phyloP scores from a whole-genome alignment of 2,329 filamentous ascomycete species.

The Exserohilum rostratum region DNA sequence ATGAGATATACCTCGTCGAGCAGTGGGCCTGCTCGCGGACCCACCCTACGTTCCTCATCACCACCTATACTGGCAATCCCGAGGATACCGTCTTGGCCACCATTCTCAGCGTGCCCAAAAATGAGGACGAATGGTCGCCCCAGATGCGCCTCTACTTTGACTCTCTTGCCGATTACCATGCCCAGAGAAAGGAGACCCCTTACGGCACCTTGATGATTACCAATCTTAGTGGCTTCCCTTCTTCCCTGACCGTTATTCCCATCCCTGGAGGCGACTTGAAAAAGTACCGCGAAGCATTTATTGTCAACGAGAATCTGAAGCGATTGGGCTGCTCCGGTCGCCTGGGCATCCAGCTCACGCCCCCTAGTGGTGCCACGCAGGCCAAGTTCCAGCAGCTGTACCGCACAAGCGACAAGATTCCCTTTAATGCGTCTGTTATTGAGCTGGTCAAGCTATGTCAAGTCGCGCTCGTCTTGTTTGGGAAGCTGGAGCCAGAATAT shows the following conservation, averaged over 20 bases:
- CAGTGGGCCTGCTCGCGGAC: constrained; percentile 95
- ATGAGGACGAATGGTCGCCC: constrained; percentile 80
- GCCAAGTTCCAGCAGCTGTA: constrained; percentile 94
- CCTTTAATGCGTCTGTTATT: constrained; percentile 77
- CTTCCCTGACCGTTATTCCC: constrained; percentile 86
- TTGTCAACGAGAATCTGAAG: constrained; percentile 94
- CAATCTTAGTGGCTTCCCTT: constrained; percentile 90
- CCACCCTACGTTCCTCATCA: constrained; percentile 89
- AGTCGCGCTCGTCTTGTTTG: constrained; percentile 84
- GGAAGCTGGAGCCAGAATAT: constrained; percentile 84
- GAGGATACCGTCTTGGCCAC: constrained; percentile 79
- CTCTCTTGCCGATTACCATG: constrained; percentile 83
- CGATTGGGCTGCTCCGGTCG: constrained; percentile 89
- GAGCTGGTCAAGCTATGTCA: constrained; percentile 93
- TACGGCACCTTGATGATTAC: constrained; percentile 91
- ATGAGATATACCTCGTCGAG: constrained; percentile 92
- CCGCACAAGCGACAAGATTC: constrained; percentile 80
- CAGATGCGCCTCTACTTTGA: constrained; percentile 83
- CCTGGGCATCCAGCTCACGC: constrained; percentile 79
- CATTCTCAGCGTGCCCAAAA: constrained; percentile 79
- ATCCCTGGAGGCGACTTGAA: constrained; percentile 86
- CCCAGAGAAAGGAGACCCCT: constrained; percentile 78
- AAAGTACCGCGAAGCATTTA: constrained; percentile 80
- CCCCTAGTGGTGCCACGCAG: constrained; percentile 79
- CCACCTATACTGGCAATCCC: constrained; percentile 88